phyloP scores from a whole-genome alignment of 805 yeast species.

The Ogataea henricii region DNA sequence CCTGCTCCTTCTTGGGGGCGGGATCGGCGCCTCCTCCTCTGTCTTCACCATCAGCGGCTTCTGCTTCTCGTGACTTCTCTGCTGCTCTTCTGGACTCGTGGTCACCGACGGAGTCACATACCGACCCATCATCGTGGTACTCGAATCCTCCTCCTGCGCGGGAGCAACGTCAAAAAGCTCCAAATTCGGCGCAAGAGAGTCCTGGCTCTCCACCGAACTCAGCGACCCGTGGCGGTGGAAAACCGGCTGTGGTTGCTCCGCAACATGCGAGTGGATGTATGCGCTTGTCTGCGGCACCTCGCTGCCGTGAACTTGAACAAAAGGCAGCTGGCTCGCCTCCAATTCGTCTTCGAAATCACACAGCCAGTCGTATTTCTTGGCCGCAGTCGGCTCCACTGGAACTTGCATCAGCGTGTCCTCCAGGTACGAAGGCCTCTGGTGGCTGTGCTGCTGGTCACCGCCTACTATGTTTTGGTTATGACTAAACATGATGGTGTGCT shows the following conservation, averaged over 20 bases:
- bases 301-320: constrained; percentile 6
- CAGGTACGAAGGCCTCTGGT: background rate
- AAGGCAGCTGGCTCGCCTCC: constrained; percentile 8
- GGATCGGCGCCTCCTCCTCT: background rate
- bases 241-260: constrained; percentile 14
- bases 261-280: background rate
- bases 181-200: constrained; percentile 5
- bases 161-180: constrained; percentile 17
- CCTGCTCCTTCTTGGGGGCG: constrained; percentile 1
- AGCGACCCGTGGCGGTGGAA: constrained; percentile 13
- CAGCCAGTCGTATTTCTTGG: constrained; percentile 16
- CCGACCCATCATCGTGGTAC: background rate
- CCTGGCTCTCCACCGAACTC: constrained; percentile 18
- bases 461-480: background rate
- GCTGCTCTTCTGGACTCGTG: constrained; percentile 16
- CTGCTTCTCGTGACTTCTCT: background rate
- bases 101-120: constrained; percentile 9
- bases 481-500: constrained; percentile 36
- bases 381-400: background rate
- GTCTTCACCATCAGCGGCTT: background rate
- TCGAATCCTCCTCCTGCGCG: constrained; percentile 8
- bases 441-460: constrained; percentile 1
- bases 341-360: constrained; percentile 22
- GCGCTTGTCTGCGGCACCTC: constrained; percentile 7
- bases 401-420: background rate